These are phyloP conservation scores for Colletotrichum chrysophilum DNA, from an alignment of 2,329 filamentous ascomycete species.

Conservation along the genomic window DNA sequence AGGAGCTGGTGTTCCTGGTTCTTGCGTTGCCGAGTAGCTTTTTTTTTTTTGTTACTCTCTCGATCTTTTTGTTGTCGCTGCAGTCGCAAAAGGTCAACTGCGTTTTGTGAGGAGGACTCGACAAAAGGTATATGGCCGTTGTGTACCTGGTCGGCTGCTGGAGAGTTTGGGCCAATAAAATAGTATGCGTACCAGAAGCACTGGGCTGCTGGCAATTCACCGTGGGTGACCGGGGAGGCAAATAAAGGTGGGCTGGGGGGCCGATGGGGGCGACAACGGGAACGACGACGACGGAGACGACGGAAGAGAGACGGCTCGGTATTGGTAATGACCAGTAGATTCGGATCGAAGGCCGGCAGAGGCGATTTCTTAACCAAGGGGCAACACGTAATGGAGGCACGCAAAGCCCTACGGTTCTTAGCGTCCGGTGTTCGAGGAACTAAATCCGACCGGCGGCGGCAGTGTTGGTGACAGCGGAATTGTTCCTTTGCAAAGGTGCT, in stretches of 20 bases:
- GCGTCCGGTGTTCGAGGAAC: neutral
- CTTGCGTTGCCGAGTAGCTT: neutral
- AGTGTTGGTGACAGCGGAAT: conserved; percentile 4
- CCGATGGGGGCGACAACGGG: conserved; percentile 4
- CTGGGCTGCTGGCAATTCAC: neutral
- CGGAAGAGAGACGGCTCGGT: neutral
- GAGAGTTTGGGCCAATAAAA: neutral
- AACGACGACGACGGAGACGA: neutral
- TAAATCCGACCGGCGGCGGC: conserved; percentile 1
- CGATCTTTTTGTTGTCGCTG: neutral
- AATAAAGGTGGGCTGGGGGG: conserved; percentile 14
- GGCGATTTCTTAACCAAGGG: neutral
- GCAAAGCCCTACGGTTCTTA: neutral
- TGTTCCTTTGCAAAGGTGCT: neutral
- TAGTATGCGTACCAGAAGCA: neutral
- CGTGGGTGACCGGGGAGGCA: conserved; percentile 10
- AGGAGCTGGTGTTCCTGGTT: neutral
- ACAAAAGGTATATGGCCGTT: neutral
- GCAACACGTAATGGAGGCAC: neutral
- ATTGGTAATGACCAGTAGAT: conserved; percentile 18
- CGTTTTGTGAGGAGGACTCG: neutral
- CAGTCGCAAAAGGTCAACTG: neutral
- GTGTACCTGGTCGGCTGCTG: neutral
- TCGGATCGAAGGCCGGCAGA: neutral
- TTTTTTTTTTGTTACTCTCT: neutral